Percentiles rank a stretch among this genome's conserved stretches.
phyloP scores from a whole-genome alignment of 768 basidiomycete species.

The Amanita inopinata region DNA sequence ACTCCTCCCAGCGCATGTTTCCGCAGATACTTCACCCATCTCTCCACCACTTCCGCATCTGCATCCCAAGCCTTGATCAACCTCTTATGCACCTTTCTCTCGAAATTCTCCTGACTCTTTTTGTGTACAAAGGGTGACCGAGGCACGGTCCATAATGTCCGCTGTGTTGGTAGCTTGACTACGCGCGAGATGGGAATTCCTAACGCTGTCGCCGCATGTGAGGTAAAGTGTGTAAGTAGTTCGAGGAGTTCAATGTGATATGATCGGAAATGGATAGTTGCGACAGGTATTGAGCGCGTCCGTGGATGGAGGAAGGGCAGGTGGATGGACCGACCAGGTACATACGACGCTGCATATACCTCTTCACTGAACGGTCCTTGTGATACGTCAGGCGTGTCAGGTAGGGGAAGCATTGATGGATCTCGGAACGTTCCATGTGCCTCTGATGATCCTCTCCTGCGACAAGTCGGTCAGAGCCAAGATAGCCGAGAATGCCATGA shows the following conservation, averaged over 20 bases:
- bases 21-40: conserved; percentile 73
- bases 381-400: neutral
- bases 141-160: conserved; percentile 77
- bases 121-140: conserved; percentile 87
- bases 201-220: conserved; percentile 78
- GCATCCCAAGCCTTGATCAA: conserved; percentile 90
- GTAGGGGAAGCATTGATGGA: conserved; percentile 16
- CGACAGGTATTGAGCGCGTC: conserved; percentile 67
- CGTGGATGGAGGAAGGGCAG: conserved; percentile 46
- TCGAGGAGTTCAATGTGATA: conserved; percentile 58
- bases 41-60: conserved; percentile 63
- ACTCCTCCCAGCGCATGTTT: conserved; percentile 76
- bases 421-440: conserved; percentile 6
- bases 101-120: conserved; percentile 93
- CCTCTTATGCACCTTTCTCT: conserved; percentile 73
- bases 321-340: conserved; percentile 53
- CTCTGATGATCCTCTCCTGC: neutral
- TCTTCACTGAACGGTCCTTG: conserved; percentile 25
- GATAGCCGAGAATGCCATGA: neutral
- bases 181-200: conserved; percentile 68
- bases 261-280: conserved; percentile 75
- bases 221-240: conserved; percentile 75
- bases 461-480: neutral
- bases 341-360: conserved; percentile 42
- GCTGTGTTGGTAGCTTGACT: conserved; percentile 59